Evolutionary conservation across 1,139 yeast genomes (phyloP).

Genomic region (Starmera stellimalicola): DNA sequence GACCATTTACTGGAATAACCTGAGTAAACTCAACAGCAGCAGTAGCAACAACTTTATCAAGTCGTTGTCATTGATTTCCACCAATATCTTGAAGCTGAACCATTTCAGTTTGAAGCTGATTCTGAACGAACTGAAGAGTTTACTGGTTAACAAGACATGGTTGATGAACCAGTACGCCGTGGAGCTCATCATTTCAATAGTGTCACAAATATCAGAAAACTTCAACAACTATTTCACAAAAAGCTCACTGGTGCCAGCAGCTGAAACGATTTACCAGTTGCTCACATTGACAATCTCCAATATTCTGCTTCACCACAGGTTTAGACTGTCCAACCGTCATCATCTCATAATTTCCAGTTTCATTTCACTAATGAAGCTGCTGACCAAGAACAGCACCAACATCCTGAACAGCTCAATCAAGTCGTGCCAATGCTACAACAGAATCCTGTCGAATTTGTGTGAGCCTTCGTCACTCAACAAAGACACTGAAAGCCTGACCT

Average conservation of each 20-base stretch:
- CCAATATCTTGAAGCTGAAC: conserved; percentile 8
- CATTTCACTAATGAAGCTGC: conserved; percentile 34
- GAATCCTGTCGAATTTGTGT: conserved; percentile 61
- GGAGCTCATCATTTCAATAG: conserved; percentile 39
- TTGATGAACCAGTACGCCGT: conserved; percentile 57
- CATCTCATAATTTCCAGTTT: conserved; percentile 36
- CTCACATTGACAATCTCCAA: conserved; percentile 41
- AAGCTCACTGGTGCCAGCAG: background rate
- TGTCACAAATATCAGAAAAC: conserved; percentile 22
- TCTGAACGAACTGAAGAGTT: conserved; percentile 24
- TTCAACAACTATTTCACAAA: conserved; percentile 1
- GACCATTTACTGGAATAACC: conserved; percentile 9
- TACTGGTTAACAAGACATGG: conserved; percentile 46
- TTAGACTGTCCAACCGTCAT: conserved; percentile 60
- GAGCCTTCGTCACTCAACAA: conserved; percentile 44
- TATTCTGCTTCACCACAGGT: conserved; percentile 58
- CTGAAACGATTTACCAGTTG: conserved; percentile 25
- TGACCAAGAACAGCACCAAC: conserved; percentile 21
- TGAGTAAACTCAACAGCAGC: conserved; percentile 10
- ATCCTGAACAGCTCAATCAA: conserved; percentile 18
- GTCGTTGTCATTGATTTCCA: conserved; percentile 19
- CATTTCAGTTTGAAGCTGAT: conserved; percentile 7
- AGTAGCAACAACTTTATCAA: conserved; percentile 17
- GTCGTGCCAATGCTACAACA: conserved; percentile 39
- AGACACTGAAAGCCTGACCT: conserved; percentile 29